Base-by-base conservation (phyloP, 306 rosid species). In the Fragaria vesca region DNA sequence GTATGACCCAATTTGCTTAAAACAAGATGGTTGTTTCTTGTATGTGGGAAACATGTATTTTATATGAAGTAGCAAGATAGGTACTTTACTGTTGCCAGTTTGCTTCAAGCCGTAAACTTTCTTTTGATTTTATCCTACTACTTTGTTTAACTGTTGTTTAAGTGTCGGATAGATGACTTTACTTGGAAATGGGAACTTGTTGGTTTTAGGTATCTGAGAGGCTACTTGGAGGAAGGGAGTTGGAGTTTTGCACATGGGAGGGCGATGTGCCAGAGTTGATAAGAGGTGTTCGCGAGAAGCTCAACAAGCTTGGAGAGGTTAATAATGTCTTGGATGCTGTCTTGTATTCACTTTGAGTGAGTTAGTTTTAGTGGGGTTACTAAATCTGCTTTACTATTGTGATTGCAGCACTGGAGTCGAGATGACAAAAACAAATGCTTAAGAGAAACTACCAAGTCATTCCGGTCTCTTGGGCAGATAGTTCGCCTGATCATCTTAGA, bases 251-350 rank as follows among this genome's bases (percentile, higher is more conserved):
- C 87, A 79, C 80, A 73, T 92, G 98, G 97, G 97, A 85, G 72
- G 93, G 87, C 55, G 86, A 91, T 66, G 88, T 75, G 24, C 86
- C 63, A 15, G 90, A 92, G 77, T 72, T 85, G 72, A 73, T 91
- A 80, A 91, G 88, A 84, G 89, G 75, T 76, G 88, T 93, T 13
- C 97, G 96, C 0, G 94, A 87, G 82, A 95, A 95, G 80, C 91
- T 95, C 55, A 91, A 91, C 88, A 81, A 80, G 86, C 90, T 95
- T 73, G 90, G 91, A 74, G 93, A 89, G 97, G 99, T 95, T 57
- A 68, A 50, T 15, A 30, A 28, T 73, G 38, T 51, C 30, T 24
- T 43, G 20, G 36, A 5, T 48, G 18, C 46, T 30, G 11, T 83
- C 12, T 11, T 75, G 70, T 45, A 12, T 2, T 42, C n/a, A 43